Evolutionary conservation across 805 yeast genomes (phyloP), one percentile per base, ranked within the genome.

Genomic region (Hanseniaspora valbyensis): DNA sequence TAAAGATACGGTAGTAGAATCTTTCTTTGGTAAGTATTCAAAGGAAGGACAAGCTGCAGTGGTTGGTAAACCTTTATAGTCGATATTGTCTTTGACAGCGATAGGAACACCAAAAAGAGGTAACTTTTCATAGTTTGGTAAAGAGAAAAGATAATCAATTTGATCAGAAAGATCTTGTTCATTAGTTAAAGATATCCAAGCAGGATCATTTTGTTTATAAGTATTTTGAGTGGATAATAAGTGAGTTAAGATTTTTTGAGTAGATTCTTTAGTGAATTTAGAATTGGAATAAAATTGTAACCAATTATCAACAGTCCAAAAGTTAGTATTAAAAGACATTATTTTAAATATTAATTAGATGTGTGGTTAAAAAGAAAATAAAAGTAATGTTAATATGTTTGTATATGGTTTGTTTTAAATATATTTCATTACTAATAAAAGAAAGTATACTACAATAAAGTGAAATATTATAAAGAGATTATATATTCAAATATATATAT

Each of bases 31-130:
- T 2, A 61, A 53, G 67, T 81, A 89, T 9, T 77, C 72, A 61
- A 74, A 90, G 0, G 92, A 74, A 0, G 96, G 96, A 64, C 97
- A 92, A 2, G 95, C 97, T 14, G 95, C 97, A 1, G 98, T 90
- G 10, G 98, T 92, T 28, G 77, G 72, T 56, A 85, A 76, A 4
- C 83, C 84, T 55, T 74, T 75, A 22, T 77, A 96, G 62, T 90
- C 97, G 54, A 90, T 92, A 66, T 92, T 90, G 66, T 90, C 98
- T 65, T 90, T 90, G 42, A 90, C 77, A 14, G 96, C 98, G 41
- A 87, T 75, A 1, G 98, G 98, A 2, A 92, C 97, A 65, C 97
- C 97, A 61, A 80, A 90, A 25, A 90, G 72, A 14, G 87, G 85
- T 38, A 84, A 66, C 0, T 61, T 53, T n/a, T 60, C 55, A 58